A percentile compares a stretch with the other conserved stretches of the same genome.
These are phyloP conservation scores for Xylogone sp. DNA, from an alignment of 2,329 filamentous ascomycete species.

Conservation along the genomic window DNA sequence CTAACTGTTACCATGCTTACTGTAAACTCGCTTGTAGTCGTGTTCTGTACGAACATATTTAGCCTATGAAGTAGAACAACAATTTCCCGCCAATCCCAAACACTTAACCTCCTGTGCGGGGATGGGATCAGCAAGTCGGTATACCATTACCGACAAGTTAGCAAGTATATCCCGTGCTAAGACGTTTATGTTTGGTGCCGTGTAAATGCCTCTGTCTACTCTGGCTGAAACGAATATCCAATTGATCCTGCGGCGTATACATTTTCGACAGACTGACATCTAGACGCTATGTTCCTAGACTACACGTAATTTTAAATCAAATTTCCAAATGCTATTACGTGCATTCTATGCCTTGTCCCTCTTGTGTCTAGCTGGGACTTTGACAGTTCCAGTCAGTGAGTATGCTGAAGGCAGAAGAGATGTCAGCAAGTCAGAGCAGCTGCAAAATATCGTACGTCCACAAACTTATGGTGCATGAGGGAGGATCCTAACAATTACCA, in stretches of 20 bases:
- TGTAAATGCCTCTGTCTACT: too few species aligned
- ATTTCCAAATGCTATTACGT: not conserved
- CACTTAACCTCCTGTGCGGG: not conserved
- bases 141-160: not conserved
- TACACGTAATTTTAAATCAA: not conserved
- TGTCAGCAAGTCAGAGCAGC: not conserved
- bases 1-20: too few species aligned
- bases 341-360: not conserved
- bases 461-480: not conserved
- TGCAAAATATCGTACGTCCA: not conserved
- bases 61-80: not conserved
- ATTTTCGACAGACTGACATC: too few species aligned
- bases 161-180: not conserved
- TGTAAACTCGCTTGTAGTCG: too few species aligned
- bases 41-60: not conserved
- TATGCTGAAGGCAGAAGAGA: not conserved
- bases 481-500: conserved; percentile 1
- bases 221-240: too few species aligned
- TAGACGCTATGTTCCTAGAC: not conserved
- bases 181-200: too few species aligned
- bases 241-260: too few species aligned
- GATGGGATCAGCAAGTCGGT: not conserved
- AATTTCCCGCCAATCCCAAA: not conserved
- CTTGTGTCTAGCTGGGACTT: not conserved
- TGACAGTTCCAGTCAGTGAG: not conserved